Evolutionary conservation across 1,284 basidiomycete genomes (phyloP).

Genomic region (Marasmius sp.): DNA sequence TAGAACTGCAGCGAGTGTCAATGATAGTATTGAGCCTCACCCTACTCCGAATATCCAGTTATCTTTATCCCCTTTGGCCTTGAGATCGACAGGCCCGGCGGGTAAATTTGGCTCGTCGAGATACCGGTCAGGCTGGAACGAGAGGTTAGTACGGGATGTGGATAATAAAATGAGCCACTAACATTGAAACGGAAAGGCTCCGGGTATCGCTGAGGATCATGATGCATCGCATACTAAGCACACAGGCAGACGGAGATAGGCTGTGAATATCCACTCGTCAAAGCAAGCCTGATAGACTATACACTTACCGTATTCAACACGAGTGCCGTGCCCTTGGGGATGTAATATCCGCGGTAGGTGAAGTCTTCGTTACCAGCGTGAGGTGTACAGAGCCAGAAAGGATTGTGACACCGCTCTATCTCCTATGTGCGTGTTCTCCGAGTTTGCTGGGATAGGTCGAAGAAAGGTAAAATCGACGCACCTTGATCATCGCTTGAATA

Average conservation of each 20-base stretch:
- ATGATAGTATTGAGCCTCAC: slow-evolving; percentile 16
- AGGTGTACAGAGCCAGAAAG: slow-evolving; percentile 42
- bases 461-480: not conserved
- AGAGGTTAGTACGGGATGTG: not conserved
- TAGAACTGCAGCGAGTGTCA: not conserved
- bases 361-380: slow-evolving; percentile 37
- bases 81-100: slow-evolving; percentile 33
- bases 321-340: slow-evolving; percentile 38
- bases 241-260: not conserved
- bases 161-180: not conserved
- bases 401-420: slow-evolving; percentile 32
- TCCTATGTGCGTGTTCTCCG: not conserved
- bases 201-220: slow-evolving; percentile 35
- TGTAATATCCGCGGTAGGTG: slow-evolving; percentile 37
- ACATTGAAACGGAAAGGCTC: slow-evolving; percentile 24
- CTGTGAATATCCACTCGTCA: not conserved
- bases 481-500: slow-evolving; percentile 5
- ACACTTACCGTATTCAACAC: slow-evolving; percentile 31
- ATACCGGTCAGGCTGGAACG: slow-evolving; percentile 29
- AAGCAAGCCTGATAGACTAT: not conserved
- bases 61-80: slow-evolving; percentile 39
- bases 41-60: slow-evolving; percentile 43
- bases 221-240: slow-evolving; percentile 34
- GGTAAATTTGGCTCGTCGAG: slow-evolving; percentile 26
- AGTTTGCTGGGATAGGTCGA: not conserved